A percentile compares a stretch with the other conserved stretches of the same genome.
Conservation (phyloP, 129 eudicot genomes). For the Helianthus tuberosus region DNA sequence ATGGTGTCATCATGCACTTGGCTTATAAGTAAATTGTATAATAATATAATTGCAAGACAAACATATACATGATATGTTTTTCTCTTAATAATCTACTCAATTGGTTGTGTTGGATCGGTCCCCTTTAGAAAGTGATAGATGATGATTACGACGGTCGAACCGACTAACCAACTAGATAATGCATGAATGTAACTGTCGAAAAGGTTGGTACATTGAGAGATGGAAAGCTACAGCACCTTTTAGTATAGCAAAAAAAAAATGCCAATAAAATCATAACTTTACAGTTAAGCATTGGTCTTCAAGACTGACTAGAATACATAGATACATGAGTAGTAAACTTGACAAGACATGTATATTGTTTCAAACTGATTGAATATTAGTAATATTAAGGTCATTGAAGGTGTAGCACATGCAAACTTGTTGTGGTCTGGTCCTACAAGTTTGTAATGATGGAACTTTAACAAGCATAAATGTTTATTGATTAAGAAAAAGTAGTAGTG, state of each 20-base stretch:
- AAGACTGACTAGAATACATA: neutral
- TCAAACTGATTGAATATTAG: no score
- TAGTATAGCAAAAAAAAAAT: constrained; percentile 11
- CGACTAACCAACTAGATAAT: constrained; percentile 38
- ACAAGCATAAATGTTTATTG: constrained; percentile 29
- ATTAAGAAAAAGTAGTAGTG: constrained; percentile 22
- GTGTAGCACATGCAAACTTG: constrained; percentile 24
- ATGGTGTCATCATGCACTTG: neutral
- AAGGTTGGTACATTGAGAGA: constrained; percentile 29
- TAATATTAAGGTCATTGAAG: constrained; percentile 12
- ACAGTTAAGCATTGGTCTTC: constrained; percentile 16
- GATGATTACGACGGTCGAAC: constrained; percentile 36
- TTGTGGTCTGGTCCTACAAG: constrained; percentile 21
- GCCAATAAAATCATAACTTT: constrained; percentile 26
- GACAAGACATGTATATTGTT: no score
- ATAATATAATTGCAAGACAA: neutral
- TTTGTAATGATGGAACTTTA: constrained; percentile 30
- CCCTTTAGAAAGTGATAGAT: constrained; percentile 28
- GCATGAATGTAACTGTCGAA: constrained; percentile 31
- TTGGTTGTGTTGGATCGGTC: constrained; percentile 18
- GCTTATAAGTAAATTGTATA: neutral
- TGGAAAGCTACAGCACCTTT: constrained; percentile 32
- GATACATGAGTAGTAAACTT: neutral
- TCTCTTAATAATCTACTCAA: neutral
- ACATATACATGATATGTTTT: neutral